Base-by-base conservation (phyloP, 2,329 filamentous ascomycete species). In the Colletotrichum cereale region DNA sequence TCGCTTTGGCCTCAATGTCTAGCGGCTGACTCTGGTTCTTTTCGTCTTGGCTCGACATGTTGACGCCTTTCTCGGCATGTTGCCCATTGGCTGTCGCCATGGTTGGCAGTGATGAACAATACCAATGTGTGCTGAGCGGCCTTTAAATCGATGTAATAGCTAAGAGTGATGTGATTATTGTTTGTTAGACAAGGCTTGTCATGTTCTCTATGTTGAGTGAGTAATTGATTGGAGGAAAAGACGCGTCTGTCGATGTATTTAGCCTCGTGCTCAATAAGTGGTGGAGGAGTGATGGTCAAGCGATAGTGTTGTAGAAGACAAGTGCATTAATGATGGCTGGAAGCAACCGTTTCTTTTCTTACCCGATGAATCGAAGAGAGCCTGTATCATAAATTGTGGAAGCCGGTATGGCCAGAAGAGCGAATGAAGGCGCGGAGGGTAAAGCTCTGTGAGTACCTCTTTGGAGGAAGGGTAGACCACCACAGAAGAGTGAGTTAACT, bases 21-120 rank as follows among this genome's bases (percentile, higher is more conserved):
- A 40, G 40, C n/a, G 67, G 64, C 5, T 66, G 60, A 7, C 44
- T n/a, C 14, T 57, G 61, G 8, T 31, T 71, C 12, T 56, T 36
- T 26, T 66, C 56, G 31, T 48, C 50, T 26, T 53, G 47, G 18
- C 42, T 36, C 31, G 61, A 57, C 40, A 71, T 11, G 18, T 34
- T 38, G 42, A 71, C 16, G 42, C 34, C 67, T 47, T 72, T 72
- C 42, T 72, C 70, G 31, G 60, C 61, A 29, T 72, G 47, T 21
- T 42, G 65, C 21, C 56, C 60, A 3, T 66, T 36, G 61, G 61
- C 36, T 40, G 44, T 62, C 3, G 66, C 61, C 70, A 72, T 72
- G 38, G 24, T 62, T 66, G 36, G 21, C 60, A 26, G 21, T 31
- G 11, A 40, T 40, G 57, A 8, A 11, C 11, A n/a, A 24, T 21